Evolutionary conservation across 148 eudicot species (phyloP).

Genomic region (Fagopyrum tataricum): DNA sequence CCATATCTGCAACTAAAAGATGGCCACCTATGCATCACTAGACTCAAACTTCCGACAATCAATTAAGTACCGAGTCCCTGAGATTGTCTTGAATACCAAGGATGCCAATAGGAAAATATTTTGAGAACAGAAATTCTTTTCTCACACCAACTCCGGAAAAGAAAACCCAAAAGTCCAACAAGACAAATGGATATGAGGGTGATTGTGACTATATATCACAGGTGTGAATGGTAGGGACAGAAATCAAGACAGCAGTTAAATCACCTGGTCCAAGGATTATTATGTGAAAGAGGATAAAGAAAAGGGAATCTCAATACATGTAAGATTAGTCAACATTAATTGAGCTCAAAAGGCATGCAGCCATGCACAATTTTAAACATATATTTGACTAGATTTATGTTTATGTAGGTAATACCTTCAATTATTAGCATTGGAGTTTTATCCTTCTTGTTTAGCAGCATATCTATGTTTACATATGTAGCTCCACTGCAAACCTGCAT

Average conservation of each 20-base stretch:
- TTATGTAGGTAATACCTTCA: constrained; percentile 46
- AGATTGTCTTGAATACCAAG: not conserved
- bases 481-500: constrained; percentile 80
- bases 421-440: constrained; percentile 60
- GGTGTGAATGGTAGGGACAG: not conserved
- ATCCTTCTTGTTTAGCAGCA: constrained; percentile 67
- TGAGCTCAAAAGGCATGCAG: not conserved
- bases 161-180: not conserved
- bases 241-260: not conserved
- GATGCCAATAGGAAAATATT: not conserved
- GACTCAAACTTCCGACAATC: not conserved
- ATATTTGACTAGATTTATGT: not conserved
- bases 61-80: too few relatives aligned
- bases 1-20: not conserved
- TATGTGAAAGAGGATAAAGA: not conserved
- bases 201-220: not conserved
- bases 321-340: not conserved
- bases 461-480: constrained; percentile 66
- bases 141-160: not conserved
- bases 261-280: not conserved
- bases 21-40: not conserved
- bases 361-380: not conserved
- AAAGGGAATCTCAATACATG: not conserved
- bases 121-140: not conserved
- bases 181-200: not conserved